Evolutionary conservation across 2,329 filamentous ascomycete species (phyloP).

Genomic region (Lachnum nothofagi): DNA sequence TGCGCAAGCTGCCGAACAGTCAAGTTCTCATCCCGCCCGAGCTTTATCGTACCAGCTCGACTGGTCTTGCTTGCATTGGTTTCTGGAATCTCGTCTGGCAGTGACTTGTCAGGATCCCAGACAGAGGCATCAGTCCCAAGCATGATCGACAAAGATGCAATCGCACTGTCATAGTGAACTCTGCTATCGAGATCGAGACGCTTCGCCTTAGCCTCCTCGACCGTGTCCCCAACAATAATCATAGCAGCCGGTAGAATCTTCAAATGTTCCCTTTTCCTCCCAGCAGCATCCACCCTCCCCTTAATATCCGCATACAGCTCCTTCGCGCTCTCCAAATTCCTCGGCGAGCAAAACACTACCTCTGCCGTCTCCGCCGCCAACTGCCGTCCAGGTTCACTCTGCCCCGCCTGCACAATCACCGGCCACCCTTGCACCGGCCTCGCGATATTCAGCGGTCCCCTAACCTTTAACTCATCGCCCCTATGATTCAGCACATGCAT

Average conservation of each 20-base stretch:
- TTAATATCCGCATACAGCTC: slow-evolving; percentile 49
- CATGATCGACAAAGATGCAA: slow-evolving; percentile 46
- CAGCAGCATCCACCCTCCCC: slow-evolving; percentile 40
- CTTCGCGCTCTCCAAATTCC: slow-evolving; percentile 41
- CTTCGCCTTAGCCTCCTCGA: slow-evolving; percentile 45
- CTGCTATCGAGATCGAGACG: slow-evolving; percentile 45
- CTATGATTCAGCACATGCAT: slow-evolving; percentile 61
- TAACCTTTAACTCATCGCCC: slow-evolving; percentile 57
- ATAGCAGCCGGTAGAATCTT: slow-evolving; percentile 50
- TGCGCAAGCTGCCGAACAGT: slow-evolving; percentile 49
- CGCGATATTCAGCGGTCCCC: slow-evolving; percentile 59
- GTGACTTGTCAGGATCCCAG: slow-evolving; percentile 45
- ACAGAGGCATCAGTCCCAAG: slow-evolving; percentile 44
- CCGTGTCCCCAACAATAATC: slow-evolving; percentile 45
- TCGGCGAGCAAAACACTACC: slow-evolving; percentile 49
- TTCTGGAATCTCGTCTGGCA: slow-evolving; percentile 46
- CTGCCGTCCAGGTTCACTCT: slow-evolving; percentile 57
- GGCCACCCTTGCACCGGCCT: slow-evolving; percentile 63
- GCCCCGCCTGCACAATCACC: slow-evolving; percentile 63
- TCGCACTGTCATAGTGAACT: slow-evolving; percentile 50
- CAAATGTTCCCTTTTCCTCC: slow-evolving; percentile 42
- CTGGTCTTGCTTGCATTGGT: slow-evolving; percentile 50
- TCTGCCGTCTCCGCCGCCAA: slow-evolving; percentile 67
- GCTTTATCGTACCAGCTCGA: slow-evolving; percentile 40
- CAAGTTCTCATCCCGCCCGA: slow-evolving; percentile 42